Conservation (phyloP, 2,329 filamentous ascomycete species). For the Paracamarosporium sp. region DNA sequence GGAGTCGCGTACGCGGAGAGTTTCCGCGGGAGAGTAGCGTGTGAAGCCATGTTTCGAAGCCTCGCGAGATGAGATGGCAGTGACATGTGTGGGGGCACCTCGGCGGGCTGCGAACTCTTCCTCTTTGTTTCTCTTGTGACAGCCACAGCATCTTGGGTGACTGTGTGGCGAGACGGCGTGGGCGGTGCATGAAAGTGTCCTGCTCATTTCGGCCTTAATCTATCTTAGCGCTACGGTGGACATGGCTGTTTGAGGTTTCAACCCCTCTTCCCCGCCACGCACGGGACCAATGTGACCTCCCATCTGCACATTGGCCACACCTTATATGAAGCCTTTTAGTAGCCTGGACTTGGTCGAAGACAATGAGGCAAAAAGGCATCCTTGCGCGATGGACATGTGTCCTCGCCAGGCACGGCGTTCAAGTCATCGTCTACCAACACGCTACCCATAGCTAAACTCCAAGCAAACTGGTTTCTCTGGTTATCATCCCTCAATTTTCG, state of each 20-base stretch:
- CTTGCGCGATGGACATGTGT: slow-evolving; percentile 7
- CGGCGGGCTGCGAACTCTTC: slow-evolving; percentile 3
- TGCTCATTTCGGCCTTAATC: slow-evolving; percentile 20
- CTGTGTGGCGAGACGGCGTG: background rate
- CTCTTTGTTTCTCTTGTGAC: background rate
- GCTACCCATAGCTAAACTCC: background rate
- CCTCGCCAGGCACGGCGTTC: background rate
- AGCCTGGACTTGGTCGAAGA: background rate
- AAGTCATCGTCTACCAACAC: background rate
- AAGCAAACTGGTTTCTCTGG: background rate
- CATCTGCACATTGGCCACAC: slow-evolving; percentile 10
- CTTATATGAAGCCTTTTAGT: slow-evolving; percentile 7
- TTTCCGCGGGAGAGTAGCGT: slow-evolving; percentile 13
- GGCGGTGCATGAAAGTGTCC: slow-evolving; percentile 13
- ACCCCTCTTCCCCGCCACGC: slow-evolving; percentile 14
- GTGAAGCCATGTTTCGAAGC: slow-evolving; percentile 8
- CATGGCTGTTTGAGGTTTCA: slow-evolving; percentile 12
- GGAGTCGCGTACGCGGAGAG: slow-evolving; percentile 23
- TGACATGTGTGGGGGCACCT: slow-evolving; percentile 5
- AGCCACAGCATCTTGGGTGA: slow-evolving; percentile 3
- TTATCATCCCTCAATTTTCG: background rate
- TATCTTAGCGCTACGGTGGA: slow-evolving; percentile 20
- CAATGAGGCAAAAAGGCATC: slow-evolving; percentile 4
- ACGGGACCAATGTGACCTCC: background rate
- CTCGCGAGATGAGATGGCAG: slow-evolving; percentile 6